Percentiles rank a stretch among this genome's conserved stretches.
These are phyloP conservation scores for Colletotrichum sansevieriae DNA, from an alignment of 2,329 filamentous ascomycete genomes.

Conservation along the genomic window DNA sequence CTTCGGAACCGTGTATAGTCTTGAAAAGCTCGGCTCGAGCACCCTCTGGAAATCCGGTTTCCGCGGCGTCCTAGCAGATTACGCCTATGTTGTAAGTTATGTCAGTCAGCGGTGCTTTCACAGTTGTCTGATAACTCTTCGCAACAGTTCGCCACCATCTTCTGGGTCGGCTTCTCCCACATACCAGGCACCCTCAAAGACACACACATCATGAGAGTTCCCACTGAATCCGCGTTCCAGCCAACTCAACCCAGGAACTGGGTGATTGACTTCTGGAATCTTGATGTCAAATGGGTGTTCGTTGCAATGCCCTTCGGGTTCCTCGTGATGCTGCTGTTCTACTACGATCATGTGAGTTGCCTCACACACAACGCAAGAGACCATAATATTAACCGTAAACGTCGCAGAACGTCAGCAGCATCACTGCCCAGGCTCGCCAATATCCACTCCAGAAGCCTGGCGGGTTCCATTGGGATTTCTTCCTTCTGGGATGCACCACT, in stretches of 20 bases:
- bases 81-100: constrained; percentile 60
- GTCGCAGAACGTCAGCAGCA: constrained; percentile 61
- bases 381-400: background rate
- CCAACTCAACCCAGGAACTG: constrained; percentile 60
- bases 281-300: constrained; percentile 65
- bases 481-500: constrained; percentile 68
- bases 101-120: too few relatives aligned
- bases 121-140: background rate
- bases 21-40: constrained; percentile 62
- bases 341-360: constrained; percentile 64
- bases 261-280: constrained; percentile 66
- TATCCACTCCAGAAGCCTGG: constrained; percentile 69
- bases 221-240: constrained; percentile 59
- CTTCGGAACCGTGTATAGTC: constrained; percentile 61
- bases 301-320: constrained; percentile 66
- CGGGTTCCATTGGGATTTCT: constrained; percentile 73
- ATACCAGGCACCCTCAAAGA: constrained; percentile 60
- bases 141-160: constrained; percentile 60
- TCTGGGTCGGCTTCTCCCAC: constrained; percentile 66
- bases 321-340: constrained; percentile 66
- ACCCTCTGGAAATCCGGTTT: constrained; percentile 58
- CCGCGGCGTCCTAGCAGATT: constrained; percentile 63
- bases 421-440: constrained; percentile 68
- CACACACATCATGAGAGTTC: constrained; percentile 56
- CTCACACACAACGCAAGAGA: constrained; percentile 30